Conservation (phyloP, 2,329 filamentous ascomycete genomes). For the Ophiocordyceps camponoti-rufipedis region DNA sequence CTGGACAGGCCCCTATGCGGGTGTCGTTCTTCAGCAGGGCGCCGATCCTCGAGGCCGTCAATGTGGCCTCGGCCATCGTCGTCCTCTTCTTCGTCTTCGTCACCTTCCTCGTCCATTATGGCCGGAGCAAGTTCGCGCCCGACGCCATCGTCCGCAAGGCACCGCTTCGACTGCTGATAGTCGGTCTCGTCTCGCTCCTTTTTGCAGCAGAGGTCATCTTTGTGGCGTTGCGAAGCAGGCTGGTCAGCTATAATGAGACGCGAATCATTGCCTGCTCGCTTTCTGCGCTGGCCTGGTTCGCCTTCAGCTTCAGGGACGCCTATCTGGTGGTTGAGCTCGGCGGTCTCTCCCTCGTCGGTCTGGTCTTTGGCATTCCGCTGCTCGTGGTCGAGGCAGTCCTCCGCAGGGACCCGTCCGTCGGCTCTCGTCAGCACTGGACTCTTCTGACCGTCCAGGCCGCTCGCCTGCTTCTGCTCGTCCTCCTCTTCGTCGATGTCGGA, state of each 20-base stretch:
- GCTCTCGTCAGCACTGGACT: neutral
- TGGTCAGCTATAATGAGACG: neutral
- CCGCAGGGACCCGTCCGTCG: neutral
- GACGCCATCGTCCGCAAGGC: neutral
- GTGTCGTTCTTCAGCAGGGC: neutral
- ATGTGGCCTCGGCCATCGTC: conserved; percentile 1
- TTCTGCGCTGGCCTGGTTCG: conserved; percentile 1
- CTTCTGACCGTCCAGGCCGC: neutral
- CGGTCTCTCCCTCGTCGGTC: neutral
- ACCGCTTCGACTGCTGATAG: neutral
- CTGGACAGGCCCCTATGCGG: no score
- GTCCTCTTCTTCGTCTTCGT: conserved; percentile 2
- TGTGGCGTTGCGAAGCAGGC: neutral
- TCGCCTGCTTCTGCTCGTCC: neutral
- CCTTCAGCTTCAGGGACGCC: neutral
- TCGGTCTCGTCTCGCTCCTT: neutral
- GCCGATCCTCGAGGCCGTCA: neutral
- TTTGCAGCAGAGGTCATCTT: conserved; percentile 1
- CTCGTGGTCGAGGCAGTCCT: neutral
- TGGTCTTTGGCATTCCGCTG: conserved; percentile 1
- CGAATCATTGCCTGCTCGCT: neutral
- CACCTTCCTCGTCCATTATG: conserved; percentile 1
- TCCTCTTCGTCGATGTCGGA: neutral
- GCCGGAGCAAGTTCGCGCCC: neutral
- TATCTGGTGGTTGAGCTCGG: neutral